Evolutionary conservation across 768 basidiomycete species (phyloP), one percentile per base, ranked within the genome.

Genomic region (Pilatotrama ljubarskyi): DNA sequence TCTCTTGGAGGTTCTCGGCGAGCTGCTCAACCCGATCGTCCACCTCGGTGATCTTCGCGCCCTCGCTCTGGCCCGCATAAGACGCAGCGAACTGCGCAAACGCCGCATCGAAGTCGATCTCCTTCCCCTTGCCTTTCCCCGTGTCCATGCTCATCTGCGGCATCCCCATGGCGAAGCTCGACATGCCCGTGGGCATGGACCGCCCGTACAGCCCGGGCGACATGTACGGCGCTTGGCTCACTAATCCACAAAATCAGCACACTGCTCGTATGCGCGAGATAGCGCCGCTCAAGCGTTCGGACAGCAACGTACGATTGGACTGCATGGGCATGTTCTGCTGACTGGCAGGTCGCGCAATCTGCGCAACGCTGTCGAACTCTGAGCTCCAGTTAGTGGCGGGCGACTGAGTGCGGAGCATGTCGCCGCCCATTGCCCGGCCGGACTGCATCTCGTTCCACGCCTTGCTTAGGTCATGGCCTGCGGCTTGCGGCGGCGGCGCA

Each of bases 41-140:
- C 29, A 86, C 73, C 69, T 87, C 85, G 20, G 80, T 84, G 14
- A 88, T 82, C 51, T 76, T 75, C 17, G 82, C 80, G 48, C 72
- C 77, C 29, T 77, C 76, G 24, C 72, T 61, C 62, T 81, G 78
- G 25, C 68, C 63, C 14, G 73, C 72, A n/a, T 86, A 67, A 18
- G 84, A 83, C n/a, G 82, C 83, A 5, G 78, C 76, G 2, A 81
- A 77, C 65, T 88, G 82, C 11, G 85, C 87, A 73, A 93, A 93
- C 10, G 91, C 91, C n/a, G 87, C 87, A 64, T 93, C 91, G 58
- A 93, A 91, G 71, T 91, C 91, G 4, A 82, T 83, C 52, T 92
- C 88, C 56, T 82, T 80, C 17, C 78, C 84, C 70, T 93, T 95
- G 1, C 89, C 91, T 70, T 96, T 98, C 14, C 86, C 90, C 66